Conservation (phyloP, 2,329 filamentous ascomycete species). For the Zalaria obscura region DNA sequence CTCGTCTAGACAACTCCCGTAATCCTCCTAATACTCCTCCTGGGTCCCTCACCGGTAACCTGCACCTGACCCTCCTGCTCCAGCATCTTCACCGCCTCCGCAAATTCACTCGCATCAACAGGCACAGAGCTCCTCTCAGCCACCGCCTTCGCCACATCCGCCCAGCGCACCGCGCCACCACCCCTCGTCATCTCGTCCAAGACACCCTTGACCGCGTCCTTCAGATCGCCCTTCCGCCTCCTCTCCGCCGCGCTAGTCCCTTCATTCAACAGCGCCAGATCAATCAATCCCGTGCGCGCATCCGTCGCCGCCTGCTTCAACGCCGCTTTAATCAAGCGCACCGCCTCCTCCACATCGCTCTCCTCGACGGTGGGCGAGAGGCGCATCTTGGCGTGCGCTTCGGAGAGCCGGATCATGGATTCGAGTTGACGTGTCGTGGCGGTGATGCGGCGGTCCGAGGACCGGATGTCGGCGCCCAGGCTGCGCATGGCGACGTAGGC, state of each 20-base stretch:
- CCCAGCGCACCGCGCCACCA: constrained; percentile 56
- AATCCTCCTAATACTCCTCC: constrained; percentile 68
- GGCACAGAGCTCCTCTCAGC: constrained; percentile 54
- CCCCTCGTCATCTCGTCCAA: constrained; percentile 66
- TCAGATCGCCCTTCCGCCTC: constrained; percentile 69
- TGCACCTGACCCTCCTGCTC: constrained; percentile 77
- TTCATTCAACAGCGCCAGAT: constrained; percentile 91
- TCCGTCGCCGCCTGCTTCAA: constrained; percentile 98
- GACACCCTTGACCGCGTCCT: constrained; percentile 57
- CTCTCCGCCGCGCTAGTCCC: constrained; percentile 85
- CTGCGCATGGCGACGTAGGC: constrained; percentile 92
- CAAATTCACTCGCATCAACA: constrained; percentile 68
- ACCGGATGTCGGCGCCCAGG: constrained; percentile 56
- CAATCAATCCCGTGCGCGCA: constrained; percentile 75
- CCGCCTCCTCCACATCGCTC: constrained; percentile 77
- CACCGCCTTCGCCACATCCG: constrained; percentile 62
- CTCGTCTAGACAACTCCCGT: constrained; percentile 31
- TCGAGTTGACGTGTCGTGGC: constrained; percentile 94
- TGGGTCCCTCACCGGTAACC: constrained; percentile 69
- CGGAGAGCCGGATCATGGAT: constrained; percentile 92
- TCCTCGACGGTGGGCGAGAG: constrained; percentile 61
- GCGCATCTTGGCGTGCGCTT: constrained; percentile 97
- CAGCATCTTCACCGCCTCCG: constrained; percentile 62
- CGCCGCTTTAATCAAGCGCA: constrained; percentile 82
- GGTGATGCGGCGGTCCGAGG: constrained; percentile 89